Conservation (phyloP, 768 basidiomycete genomes). For the Serendipita sp. region DNA sequence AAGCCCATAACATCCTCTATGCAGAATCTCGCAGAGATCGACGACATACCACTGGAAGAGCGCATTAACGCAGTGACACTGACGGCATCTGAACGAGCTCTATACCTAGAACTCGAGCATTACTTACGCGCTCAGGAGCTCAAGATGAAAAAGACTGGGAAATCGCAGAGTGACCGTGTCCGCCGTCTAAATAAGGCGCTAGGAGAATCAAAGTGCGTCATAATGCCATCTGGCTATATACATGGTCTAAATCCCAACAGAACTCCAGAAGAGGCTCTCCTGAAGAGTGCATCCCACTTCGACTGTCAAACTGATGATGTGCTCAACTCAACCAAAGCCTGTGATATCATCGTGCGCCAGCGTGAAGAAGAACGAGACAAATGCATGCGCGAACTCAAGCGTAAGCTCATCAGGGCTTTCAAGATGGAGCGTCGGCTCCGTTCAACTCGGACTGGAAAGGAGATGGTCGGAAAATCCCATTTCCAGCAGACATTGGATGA, state of each 20-base stretch:
- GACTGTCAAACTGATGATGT: constrained; percentile 42
- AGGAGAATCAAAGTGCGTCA: constrained; percentile 69
- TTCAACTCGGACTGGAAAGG: neutral
- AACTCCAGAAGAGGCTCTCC: constrained; percentile 77
- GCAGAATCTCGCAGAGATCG: constrained; percentile 90
- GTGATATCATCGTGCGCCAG: constrained; percentile 77
- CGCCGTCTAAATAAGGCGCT: constrained; percentile 73
- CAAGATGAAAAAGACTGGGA: constrained; percentile 48
- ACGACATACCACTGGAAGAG: constrained; percentile 72
- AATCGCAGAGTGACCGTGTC: constrained; percentile 63
- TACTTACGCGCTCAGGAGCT: constrained; percentile 83
- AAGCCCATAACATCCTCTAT: constrained; percentile 10
- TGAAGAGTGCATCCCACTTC: constrained; percentile 93
- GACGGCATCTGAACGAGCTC: constrained; percentile 84
- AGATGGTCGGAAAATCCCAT: neutral
- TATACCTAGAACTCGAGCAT: constrained; percentile 89
- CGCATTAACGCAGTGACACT: constrained; percentile 44
- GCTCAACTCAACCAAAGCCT: constrained; percentile 70
- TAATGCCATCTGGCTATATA: neutral
- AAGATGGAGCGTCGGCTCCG: constrained; percentile 31
- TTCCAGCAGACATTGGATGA: neutral
- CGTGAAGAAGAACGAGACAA: constrained; percentile 63
- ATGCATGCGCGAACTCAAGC: constrained; percentile 56
- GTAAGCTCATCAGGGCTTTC: constrained; percentile 47
- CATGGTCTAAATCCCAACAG: constrained; percentile 21